Evolutionary conservation across 2,329 filamentous ascomycete genomes (phyloP).

Genomic region (Dactylella cylindrospora): DNA sequence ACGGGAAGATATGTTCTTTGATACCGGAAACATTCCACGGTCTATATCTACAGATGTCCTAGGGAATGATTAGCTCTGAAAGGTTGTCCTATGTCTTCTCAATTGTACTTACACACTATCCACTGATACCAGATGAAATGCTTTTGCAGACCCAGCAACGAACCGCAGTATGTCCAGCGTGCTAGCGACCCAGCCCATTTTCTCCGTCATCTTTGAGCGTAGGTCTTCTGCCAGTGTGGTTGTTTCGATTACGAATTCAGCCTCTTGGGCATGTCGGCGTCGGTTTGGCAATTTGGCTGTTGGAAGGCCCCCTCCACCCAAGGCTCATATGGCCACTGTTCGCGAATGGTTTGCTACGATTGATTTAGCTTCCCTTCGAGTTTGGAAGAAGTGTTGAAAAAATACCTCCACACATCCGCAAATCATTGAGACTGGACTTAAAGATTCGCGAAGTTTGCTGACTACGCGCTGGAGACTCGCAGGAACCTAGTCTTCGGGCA

Average conservation of each 20-base stretch:
- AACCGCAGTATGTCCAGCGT: neutral
- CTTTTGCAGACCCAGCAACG: neutral
- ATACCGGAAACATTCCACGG: too few relatives aligned
- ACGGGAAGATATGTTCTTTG: too few relatives aligned
- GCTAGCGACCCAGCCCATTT: neutral
- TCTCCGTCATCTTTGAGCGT: neutral
- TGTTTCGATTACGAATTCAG: neutral
- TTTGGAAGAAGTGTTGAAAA: too few relatives aligned
- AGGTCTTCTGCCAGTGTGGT: neutral
- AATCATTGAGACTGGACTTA: neutral
- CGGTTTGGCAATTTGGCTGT: neutral
- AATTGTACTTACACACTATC: too few relatives aligned
- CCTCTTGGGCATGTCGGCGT: too few relatives aligned
- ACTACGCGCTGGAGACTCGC: slow-evolving; percentile 1
- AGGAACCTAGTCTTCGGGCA: neutral
- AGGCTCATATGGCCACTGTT: slow-evolving; percentile 3
- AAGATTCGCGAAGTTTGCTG: neutral
- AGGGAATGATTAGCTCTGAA: too few relatives aligned
- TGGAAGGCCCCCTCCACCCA: neutral
- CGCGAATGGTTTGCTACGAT: neutral
- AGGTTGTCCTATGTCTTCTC: too few relatives aligned
- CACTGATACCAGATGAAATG: too few relatives aligned
- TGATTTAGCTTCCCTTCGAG: neutral
- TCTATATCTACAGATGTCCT: too few relatives aligned
- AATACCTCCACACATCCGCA: slow-evolving; percentile 1